Percentiles rank a stretch among this genome's conserved stretches.
These are phyloP conservation scores for Xylaria cubensis DNA, from an alignment of 495 filamentous ascomycete species.

Conservation along the genomic window DNA sequence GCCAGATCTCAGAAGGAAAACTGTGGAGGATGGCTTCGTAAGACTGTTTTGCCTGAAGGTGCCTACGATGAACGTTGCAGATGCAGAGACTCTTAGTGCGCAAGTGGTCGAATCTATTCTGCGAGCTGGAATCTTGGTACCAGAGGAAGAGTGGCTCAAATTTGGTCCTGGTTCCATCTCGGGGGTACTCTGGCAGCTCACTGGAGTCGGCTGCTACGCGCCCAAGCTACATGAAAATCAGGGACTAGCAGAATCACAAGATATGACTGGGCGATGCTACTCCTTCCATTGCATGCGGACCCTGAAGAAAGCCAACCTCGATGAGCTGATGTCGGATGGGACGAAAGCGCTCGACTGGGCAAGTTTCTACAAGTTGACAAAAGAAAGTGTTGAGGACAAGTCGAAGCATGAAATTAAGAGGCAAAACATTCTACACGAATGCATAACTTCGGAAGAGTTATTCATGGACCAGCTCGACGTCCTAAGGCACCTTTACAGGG, in stretches of 20 bases:
- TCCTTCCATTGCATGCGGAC: constrained; percentile 93
- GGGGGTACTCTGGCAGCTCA: constrained; percentile 92
- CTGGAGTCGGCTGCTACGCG: constrained; percentile 91
- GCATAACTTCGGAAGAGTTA: constrained; percentile 89
- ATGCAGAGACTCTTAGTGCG: constrained; percentile 86
- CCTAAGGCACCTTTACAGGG: constrained; percentile 82
- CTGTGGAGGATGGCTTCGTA: constrained; percentile 84
- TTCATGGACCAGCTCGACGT: constrained; percentile 90
- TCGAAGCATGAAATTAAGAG: constrained; percentile 88
- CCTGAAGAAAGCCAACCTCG: constrained; percentile 89
- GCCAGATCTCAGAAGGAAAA: constrained; percentile 79
- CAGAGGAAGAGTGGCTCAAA: constrained; percentile 98
- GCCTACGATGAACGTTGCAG: constrained; percentile 97
- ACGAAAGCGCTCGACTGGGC: constrained; percentile 84
- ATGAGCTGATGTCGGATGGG: constrained; percentile 69
- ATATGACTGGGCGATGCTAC: constrained; percentile 80
- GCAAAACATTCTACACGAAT: constrained; percentile 95
- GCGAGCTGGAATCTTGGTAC: constrained; percentile 74
- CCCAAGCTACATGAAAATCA: constrained; percentile 79
- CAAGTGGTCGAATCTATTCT: constrained; percentile 85
- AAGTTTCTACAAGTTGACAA: constrained; percentile 86
- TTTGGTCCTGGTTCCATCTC: constrained; percentile 76
- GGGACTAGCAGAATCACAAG: constrained; percentile 45
- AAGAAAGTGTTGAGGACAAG: constrained; percentile 70
- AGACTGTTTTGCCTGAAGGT: constrained; percentile 95